A percentile compares a stretch with the other conserved stretches of the same genome.
phyloP scores from a whole-genome alignment of 2,329 filamentous ascomycete species.

The Ceratocystis huliohia region DNA sequence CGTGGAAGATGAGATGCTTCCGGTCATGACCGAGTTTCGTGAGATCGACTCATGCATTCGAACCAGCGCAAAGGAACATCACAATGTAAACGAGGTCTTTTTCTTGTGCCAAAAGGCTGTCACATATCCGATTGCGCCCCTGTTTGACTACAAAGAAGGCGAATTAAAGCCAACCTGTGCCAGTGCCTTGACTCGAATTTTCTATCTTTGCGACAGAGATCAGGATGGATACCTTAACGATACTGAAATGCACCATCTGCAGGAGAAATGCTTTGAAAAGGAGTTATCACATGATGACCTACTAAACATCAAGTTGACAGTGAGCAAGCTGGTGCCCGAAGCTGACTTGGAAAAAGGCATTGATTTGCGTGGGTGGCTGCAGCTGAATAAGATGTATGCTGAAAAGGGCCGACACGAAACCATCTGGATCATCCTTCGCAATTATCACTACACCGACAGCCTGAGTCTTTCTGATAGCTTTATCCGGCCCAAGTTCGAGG shows the following conservation, averaged over 20 bases:
- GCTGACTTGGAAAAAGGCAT: constrained; percentile 59
- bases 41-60: constrained; percentile 97
- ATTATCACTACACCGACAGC: constrained; percentile 94
- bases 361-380: constrained; percentile 68
- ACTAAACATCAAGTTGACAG: constrained; percentile 78
- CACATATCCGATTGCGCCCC: constrained; percentile 86
- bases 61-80: constrained; percentile 80
- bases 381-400: constrained; percentile 89
- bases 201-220: constrained; percentile 92
- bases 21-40: constrained; percentile 96
- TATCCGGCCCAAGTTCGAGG: constrained; percentile 84
- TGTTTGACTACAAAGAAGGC: constrained; percentile 91
- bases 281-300: constrained; percentile 68
- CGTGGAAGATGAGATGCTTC: constrained; percentile 92
- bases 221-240: constrained; percentile 89
- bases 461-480: constrained; percentile 83
- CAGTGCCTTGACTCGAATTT: constrained; percentile 75
- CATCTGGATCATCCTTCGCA: constrained; percentile 91
- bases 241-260: constrained; percentile 80
- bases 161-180: constrained; percentile 79
- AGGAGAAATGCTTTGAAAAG: constrained; percentile 85
- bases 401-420: constrained; percentile 97
- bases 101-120: constrained; percentile 97
- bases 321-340: constrained; percentile 54
- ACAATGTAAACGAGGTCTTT: constrained; percentile 92